Evolutionary conservation across 2,329 filamentous ascomycete species (phyloP), one percentile per base, ranked within the genome.

Genomic region (Trichoderma sp.): DNA sequence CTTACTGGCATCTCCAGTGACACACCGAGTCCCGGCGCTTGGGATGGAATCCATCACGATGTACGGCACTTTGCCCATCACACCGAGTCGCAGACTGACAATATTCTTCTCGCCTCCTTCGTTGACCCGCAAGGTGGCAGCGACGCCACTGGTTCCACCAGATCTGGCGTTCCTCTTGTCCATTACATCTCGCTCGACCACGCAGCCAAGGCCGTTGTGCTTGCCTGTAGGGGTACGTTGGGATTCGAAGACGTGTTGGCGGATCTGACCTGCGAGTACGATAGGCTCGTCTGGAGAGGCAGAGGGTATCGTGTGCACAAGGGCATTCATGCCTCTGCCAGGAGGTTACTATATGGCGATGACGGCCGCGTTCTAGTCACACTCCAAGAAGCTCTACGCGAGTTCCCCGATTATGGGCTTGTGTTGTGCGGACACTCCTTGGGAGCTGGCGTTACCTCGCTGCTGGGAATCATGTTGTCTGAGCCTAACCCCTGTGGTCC

Each of bases 231-330:
- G 47, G 91, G 91, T 1, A 93, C 91, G 0, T 82, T 92, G 49
- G 91, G 91, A 0, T 92, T 92, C 70, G 90, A 92, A 74, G 91
- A 93, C 75, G 87, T 92, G 29, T 80, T 93, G 43, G 90, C 90
- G 0, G 91, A 92, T 74, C 87, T 92, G 85, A 90, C 90, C 35
- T 92, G 90, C 77, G 90, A 92, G 58, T 92, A 92, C 72, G 89
- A 91, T 72, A 84, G 89, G 67, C 79, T 91, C 11, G 71, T 81
- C 5, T 90, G 91, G 89, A 84, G 88, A 69, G 89, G 88, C 19
- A 86, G 84, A 69, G 80, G 81, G 1, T 92, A 91, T 81, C 88
- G 90, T 72, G 90, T 92, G 0, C 91, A 93, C 78, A 92, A 92
- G 76, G 91, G 91, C 16, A 89, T 93, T 67, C 89, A 92, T 75